Evolutionary conservation across 352 stramenopile genomes (phyloP), one percentile per base, ranked within the genome.

Genomic region (Phytopythium chamaehyphon): DNA sequence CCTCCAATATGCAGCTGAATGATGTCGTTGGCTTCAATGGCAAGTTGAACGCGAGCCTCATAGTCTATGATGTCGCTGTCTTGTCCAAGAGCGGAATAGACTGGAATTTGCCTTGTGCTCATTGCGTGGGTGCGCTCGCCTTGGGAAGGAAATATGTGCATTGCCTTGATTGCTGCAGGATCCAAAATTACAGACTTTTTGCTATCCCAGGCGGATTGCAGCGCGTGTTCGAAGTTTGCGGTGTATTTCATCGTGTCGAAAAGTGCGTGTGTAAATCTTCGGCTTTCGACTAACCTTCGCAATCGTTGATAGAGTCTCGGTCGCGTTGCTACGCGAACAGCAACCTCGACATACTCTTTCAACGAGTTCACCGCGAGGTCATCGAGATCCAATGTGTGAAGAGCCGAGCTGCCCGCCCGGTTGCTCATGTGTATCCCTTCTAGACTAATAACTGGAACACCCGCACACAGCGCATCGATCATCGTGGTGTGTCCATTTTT

Each of bases 401-500:
- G 54, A 2, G 76, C 77, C 16, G 79, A 90, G 47, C 66, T 83
- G 0, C 69, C 67, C 0, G 71, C 77, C 3, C 82, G 76, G 54
- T 82, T 89, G 60, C 64, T 83, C 79, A 92, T 92, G 19, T 66
- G 69, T 43, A 65, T 63, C 18, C 81, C 74, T 51, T 86, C 78
- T 4, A 95, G 46, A 15, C 81, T 90, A 22, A 96, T 18, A 0
- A 90, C 57, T 0, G 86, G 86, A 3, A 93, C 70, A 33, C 83
- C 83, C 15, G 86, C 83, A 63, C 77, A 93, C 4, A 93, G 58
- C 5, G 72, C 83, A 47, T 96, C 86, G 19, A 92, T 50, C 22
- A 88, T 59, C 10, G 85, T 93, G 14, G 83, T 95, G 61, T 95
- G 85, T 0, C 83, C 85, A 44, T 93, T 95, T 59, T 93, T 93